These are phyloP conservation scores for Quercus alba DNA, from an alignment of 306 rosid species.

Conservation along the genomic window DNA sequence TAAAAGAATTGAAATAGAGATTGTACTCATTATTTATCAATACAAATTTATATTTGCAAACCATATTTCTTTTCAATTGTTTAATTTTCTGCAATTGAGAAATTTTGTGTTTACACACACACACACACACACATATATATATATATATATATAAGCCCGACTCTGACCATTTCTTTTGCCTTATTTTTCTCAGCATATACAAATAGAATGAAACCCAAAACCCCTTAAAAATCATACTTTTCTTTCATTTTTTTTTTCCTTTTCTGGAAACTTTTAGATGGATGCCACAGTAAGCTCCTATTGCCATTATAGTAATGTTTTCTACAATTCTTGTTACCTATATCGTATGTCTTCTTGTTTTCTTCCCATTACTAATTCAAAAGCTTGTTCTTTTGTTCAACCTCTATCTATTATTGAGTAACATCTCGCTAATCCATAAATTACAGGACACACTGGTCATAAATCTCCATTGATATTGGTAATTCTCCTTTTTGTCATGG, in stretches of 20 bases:
- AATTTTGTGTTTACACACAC: background rate
- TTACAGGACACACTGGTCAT: conserved; percentile 36
- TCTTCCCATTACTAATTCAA: background rate
- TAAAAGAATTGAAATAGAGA: too few species aligned
- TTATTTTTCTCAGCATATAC: conserved; percentile 30
- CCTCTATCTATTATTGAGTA: background rate
- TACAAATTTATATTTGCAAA: too few species aligned
- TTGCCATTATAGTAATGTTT: background rate
- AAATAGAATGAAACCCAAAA: conserved; percentile 7
- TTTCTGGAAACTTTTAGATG: conserved; percentile 50
- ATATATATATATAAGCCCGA: background rate
- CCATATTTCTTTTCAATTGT: too few species aligned
- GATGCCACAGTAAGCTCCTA: conserved; percentile 44
- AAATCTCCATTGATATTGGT: conserved; percentile 36
- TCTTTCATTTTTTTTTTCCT: background rate
- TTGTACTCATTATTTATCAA: too few species aligned
- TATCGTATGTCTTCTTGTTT: background rate
- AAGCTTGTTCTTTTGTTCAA: background rate
- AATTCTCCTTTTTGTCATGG: too few species aligned
- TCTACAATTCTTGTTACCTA: background rate
- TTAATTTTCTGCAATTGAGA: too few species aligned
- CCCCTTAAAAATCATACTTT: background rate
- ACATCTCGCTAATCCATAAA: background rate
- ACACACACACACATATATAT: too few species aligned
- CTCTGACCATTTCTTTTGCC: conserved; percentile 62